Percentiles rank a stretch among this genome's conserved stretches.
These are phyloP conservation scores for Colletotrichum phormii DNA, from an alignment of 2,329 filamentous ascomycete genomes.

Conservation along the genomic window DNA sequence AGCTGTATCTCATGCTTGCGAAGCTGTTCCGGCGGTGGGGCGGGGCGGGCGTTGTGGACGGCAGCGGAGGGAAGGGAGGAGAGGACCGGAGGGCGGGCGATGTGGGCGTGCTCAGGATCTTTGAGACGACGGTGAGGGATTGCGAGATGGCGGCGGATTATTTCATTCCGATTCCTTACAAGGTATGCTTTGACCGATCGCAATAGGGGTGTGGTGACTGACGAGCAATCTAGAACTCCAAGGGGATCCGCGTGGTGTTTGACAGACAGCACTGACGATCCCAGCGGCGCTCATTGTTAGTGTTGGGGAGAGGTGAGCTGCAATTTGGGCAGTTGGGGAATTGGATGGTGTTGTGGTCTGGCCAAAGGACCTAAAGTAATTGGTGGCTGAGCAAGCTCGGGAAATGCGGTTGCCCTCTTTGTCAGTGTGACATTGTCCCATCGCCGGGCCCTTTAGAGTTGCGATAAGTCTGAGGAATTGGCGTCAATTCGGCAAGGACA, in stretches of 20 bases:
- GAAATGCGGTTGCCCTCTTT: background rate
- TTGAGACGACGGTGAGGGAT: conserved; percentile 48
- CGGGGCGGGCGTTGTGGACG: conserved; percentile 46
- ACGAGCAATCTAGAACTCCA: conserved; percentile 40
- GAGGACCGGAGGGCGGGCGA: conserved; percentile 48
- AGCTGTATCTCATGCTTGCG: conserved; percentile 51
- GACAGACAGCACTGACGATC: conserved; percentile 41
- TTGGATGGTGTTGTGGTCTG: background rate
- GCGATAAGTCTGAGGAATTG: conserved; percentile 23
- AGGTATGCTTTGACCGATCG: conserved; percentile 39
- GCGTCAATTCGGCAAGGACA: conserved; percentile 7
- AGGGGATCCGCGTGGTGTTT: conserved; percentile 49
- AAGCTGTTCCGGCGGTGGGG: conserved; percentile 50
- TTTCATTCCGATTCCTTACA: conserved; percentile 53
- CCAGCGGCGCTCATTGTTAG: background rate
- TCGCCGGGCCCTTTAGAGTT: conserved; percentile 3
- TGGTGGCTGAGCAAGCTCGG: background rate
- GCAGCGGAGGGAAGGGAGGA: conserved; percentile 39
- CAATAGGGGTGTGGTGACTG: background rate
- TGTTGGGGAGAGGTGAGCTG: background rate
- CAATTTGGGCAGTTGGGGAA: background rate
- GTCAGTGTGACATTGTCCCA: background rate
- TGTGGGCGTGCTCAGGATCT: conserved; percentile 48
- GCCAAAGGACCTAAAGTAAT: background rate
- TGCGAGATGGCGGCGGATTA: conserved; percentile 52